Percentiles rank a stretch among this genome's conserved stretches.
These are phyloP conservation scores for Grigorovia yakushimaensis DNA, from an alignment of 805 yeast genomes.

Conservation along the genomic window DNA sequence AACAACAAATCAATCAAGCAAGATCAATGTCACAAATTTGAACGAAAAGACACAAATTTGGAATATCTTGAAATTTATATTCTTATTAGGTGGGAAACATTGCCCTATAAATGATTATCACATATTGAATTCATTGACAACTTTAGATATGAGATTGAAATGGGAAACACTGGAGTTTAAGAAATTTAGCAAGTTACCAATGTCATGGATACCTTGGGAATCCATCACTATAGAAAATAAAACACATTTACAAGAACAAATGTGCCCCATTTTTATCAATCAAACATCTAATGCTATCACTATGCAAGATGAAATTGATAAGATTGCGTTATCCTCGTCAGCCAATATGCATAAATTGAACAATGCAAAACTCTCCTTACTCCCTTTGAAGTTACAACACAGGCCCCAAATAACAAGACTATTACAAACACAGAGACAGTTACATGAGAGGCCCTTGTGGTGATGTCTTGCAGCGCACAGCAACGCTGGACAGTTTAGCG, in stretches of 20 bases:
- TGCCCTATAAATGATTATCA: background rate
- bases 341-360: background rate
- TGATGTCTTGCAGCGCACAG: too few relatives aligned
- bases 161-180: slow-evolving; percentile 19
- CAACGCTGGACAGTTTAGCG: too few relatives aligned
- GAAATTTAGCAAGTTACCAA: slow-evolving; percentile 19
- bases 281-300: background rate
- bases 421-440: too few relatives aligned
- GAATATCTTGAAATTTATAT: slow-evolving; percentile 25
- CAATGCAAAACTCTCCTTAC: too few relatives aligned
- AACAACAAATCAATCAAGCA: background rate
- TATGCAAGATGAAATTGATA: too few relatives aligned
- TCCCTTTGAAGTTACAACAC: too few relatives aligned
- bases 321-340: too few relatives aligned
- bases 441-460: too few relatives aligned
- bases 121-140: slow-evolving; percentile 2
- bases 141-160: slow-evolving; percentile 7
- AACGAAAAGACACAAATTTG: slow-evolving; percentile 19
- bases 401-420: too few relatives aligned
- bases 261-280: background rate
- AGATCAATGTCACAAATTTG: slow-evolving; percentile 1
- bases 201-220: slow-evolving; percentile 23
- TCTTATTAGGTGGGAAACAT: slow-evolving; percentile 21
- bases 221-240: slow-evolving; percentile 3
- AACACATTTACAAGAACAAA: slow-evolving; percentile 1